Percentiles rank a stretch among this genome's conserved stretches.
Conservation (phyloP, 192 early-diverging fungal genomes). For the Chytriomyces sp. region DNA sequence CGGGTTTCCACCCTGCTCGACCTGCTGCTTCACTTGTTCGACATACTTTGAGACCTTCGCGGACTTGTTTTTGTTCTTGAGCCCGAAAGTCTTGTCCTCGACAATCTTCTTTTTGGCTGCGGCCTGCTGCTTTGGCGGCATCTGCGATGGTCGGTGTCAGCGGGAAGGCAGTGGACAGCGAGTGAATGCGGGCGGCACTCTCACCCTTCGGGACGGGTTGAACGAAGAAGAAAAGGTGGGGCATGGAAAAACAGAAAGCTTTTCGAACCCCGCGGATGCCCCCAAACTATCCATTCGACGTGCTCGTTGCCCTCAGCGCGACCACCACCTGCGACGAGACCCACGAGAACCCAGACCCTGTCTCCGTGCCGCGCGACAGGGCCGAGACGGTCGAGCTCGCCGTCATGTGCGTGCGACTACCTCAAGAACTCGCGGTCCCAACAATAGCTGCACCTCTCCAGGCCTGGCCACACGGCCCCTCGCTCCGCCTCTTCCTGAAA, state of each 20-base stretch:
- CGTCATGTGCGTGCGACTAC: conserved; percentile 35
- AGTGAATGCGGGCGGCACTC: too few species aligned
- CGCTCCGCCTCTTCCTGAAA: conserved; percentile 29
- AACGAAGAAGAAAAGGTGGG: too few species aligned
- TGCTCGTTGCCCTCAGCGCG: conserved; percentile 65
- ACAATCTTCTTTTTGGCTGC: conserved; percentile 75
- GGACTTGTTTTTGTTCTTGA: conserved; percentile 99
- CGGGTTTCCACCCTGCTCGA: conserved; percentile 46
- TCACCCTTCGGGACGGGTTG: too few species aligned
- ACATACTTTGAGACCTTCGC: conserved; percentile 88
- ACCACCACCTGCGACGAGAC: conserved; percentile 78
- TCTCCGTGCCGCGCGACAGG: conserved; percentile 52
- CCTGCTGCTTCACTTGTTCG: conserved; percentile 87
- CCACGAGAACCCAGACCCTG: conserved; percentile 54
- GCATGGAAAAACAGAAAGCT: too few species aligned
- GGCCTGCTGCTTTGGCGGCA: conserved; percentile 12
- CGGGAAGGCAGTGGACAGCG: not conserved
- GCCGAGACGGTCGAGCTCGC: conserved; percentile 45
- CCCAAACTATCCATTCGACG: too few species aligned
- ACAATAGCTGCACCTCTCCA: not conserved
- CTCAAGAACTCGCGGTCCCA: not conserved
- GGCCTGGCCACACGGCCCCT: conserved; percentile 28
- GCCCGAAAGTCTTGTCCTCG: conserved; percentile 97
- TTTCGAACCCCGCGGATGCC: too few species aligned
- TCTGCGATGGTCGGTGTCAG: not conserved